Evolutionary conservation across 2,329 filamentous ascomycete genomes (phyloP), one percentile per base, ranked within the genome.

Genomic region (Ophiostoma tasmaniense): DNA sequence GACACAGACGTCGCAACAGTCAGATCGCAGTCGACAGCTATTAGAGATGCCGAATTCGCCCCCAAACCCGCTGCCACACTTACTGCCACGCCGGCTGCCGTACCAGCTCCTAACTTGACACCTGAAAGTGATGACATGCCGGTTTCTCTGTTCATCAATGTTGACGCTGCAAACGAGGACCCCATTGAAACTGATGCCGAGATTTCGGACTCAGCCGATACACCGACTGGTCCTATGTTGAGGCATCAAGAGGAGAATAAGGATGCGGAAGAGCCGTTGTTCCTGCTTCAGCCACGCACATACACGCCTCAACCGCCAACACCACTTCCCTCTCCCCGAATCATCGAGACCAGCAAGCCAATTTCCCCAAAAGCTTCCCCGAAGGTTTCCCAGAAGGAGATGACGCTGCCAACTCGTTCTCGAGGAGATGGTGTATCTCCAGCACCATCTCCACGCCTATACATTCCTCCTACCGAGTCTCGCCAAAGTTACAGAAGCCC

Each of bases 271-370:
- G 79, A 79, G 11, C 76, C 79, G 0, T 73, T 87, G 1, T 87
- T 81, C 70, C 79, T 87, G 28, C 77, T 88, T 4, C 85, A 87
- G 71, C 85, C 85, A 14, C 79, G 81, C 42, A 86, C 84, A 0
- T 87, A 87, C 72, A 86, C 84, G 0, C 85, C 85, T 0, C 78
- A 81, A 66, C 81, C 80, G 3, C 79, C 81, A 0, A 78, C 80
- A 13, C 83, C 83, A 2, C 73, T 81, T 28, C 81, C 83, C 0
- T 84, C 84, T 5, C 83, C 84, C 2, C 78, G 79, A 66, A 72
- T 81, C 1, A 75, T 76, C 39, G 76, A 78, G 14, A n/a, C 13
- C 28, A 30, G 55, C 50, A 45, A 45, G 33, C 37, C 14, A 42
- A 13, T 13, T 30, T 64, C 33, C 10, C 55, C 59, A 17, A 64